Percentiles rank a stretch among this genome's conserved stretches.
Evolutionary conservation across 129 eudicot species (phyloP).

Genomic region (Flaveria trinervia): DNA sequence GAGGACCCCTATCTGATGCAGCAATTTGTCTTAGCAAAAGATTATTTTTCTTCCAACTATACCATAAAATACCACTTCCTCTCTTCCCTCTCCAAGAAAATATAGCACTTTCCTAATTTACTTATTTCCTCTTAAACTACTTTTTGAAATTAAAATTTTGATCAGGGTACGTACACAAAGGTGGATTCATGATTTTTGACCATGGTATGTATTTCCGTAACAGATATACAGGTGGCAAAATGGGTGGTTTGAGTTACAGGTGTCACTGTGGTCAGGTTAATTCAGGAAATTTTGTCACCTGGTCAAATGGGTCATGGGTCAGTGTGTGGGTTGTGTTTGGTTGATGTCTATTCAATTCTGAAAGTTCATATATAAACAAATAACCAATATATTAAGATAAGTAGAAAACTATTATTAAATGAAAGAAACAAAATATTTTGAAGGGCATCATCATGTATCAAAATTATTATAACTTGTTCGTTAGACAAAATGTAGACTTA

Average conservation of each 20-base stretch:
- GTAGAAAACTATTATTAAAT: background rate
- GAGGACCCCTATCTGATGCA: conserved; percentile 71
- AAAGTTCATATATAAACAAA: background rate
- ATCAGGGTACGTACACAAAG: background rate
- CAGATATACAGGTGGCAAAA: background rate
- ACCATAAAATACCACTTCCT: no score
- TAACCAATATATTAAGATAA: background rate
- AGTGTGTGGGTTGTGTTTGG: background rate
- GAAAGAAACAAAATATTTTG: background rate
- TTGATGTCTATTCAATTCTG: background rate
- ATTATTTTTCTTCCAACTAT: no score
- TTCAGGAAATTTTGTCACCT: background rate
- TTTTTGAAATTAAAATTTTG: background rate
- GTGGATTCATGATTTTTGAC: background rate
- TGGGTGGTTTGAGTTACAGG: background rate
- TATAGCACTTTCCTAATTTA: background rate
- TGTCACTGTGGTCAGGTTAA: background rate
- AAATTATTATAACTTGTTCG: background rate
- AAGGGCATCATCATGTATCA: background rate
- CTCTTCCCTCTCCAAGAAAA: no score
- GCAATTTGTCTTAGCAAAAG: conserved; percentile 25
- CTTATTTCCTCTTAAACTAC: background rate
- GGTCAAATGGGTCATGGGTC: background rate
- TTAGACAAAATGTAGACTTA: background rate
- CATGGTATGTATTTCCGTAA: background rate